Evolutionary conservation across 305 asterid genomes (phyloP), one percentile per base, ranked within the genome.

Genomic region (Nicotiana rustica): DNA sequence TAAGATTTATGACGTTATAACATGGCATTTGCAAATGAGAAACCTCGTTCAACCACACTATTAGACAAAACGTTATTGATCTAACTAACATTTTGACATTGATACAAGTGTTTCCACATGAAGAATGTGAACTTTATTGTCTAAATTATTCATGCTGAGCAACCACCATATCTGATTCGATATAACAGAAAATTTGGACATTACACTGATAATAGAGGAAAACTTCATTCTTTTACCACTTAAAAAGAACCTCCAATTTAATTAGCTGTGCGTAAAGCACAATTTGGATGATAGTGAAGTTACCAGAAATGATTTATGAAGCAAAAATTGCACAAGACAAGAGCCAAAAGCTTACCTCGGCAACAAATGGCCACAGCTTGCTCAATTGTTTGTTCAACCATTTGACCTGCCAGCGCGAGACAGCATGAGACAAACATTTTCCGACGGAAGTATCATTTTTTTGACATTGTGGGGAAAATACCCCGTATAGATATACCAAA

Each of bases 281-380:
- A 68, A 68, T 35, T 0, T 13, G 19, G 31, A 36, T 36, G 56
- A n/a, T 68, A 44, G 41, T n/a, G n/a, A 68, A 36, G 77, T 59
- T 38, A 36, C 31, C 56, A 36, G 19, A 68, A 68, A 68, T n/a
- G 77, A 36, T 25, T 62, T 33, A 65, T 2, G 31, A 41, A 41
- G 49, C 47, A 41, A 41, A 41, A 7, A 29, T 19, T 68, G 19
- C 6, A 35, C 10, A 76, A 36, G 60, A 69, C 47, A 60, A 77
- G 77, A 84, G 77, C 44, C 82, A 78, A 86, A 88, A 83, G 75
- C 96, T 94, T 94, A 96, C 99, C 89, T 94, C 99, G 85, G 99
- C 99, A 64, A 96, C 88, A 88, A 85, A 96, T 71, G 99, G 99
- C 99, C 99, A 96, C 79, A 96, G 86, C 85, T 96, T 96, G 80